Evolutionary conservation across 257 asterid species (phyloP).

Genomic region (Ilex aquifolium): DNA sequence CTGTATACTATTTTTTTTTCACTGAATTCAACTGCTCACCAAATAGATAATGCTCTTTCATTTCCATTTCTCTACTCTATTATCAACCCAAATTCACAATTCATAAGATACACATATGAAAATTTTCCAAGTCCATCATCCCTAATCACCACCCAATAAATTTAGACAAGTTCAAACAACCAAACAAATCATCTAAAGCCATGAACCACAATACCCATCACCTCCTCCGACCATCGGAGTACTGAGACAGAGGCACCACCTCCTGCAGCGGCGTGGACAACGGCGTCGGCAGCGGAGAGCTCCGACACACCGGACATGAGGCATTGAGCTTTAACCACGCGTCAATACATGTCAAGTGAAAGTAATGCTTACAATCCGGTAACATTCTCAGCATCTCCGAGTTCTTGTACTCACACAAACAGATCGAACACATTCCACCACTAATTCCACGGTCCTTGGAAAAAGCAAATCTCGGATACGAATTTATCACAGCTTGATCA

Average conservation of each 20-base stretch:
- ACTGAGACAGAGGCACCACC: slow-evolving; percentile 94
- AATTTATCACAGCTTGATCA: slow-evolving; percentile 72
- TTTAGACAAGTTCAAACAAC: no score
- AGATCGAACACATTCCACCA: slow-evolving; percentile 54
- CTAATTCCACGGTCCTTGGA: slow-evolving; percentile 28
- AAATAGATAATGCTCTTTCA: no score
- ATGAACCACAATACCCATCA: slow-evolving; percentile 14
- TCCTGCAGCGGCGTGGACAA: slow-evolving; percentile 89
- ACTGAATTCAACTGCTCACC: no score
- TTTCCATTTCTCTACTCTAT: no score
- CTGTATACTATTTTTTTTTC: no score
- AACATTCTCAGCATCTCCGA: slow-evolving; percentile 81
- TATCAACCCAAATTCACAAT: no score
- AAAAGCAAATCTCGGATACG: slow-evolving; percentile 69
- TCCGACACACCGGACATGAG: slow-evolving; percentile 88
- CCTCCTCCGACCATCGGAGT: slow-evolving; percentile 81
- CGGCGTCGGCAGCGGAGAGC: slow-evolving; percentile 94
- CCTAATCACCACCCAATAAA: no score
- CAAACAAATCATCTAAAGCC: no score
- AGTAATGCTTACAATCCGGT: slow-evolving; percentile 88
- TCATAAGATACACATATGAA: no score
- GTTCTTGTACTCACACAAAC: slow-evolving; percentile 81
- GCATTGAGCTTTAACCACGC: slow-evolving; percentile 92
- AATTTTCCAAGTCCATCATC: no score
- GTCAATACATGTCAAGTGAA: slow-evolving; percentile 83